phyloP scores from a whole-genome alignment of 108 stramenopile species.

The Cyclotella choctawhatcheeana region DNA sequence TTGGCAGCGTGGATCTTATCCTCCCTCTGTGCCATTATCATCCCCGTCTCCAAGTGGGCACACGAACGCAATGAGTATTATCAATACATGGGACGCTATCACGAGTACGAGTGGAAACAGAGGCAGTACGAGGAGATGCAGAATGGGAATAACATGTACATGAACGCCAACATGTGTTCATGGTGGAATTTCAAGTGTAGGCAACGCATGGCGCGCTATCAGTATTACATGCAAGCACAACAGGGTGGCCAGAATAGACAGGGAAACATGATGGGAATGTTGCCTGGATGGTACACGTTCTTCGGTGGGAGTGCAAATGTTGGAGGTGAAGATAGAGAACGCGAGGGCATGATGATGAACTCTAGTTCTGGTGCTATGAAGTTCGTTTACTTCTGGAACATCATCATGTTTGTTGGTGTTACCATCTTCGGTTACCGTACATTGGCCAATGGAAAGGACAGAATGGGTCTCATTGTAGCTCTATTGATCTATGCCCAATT shows the following conservation, averaged over 20 bases:
- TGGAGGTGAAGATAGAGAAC: conserved; percentile 34
- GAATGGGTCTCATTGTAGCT: conserved; percentile 37
- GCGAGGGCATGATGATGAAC: conserved; percentile 46
- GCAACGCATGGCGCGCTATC: conserved; percentile 19
- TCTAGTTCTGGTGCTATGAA: conserved; percentile 36
- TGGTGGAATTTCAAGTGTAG: conserved; percentile 56
- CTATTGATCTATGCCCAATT: conserved; percentile 54
- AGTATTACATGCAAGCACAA: conserved; percentile 25
- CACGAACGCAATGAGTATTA: conserved; percentile 49
- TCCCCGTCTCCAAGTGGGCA: conserved; percentile 49
- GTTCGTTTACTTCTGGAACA: conserved; percentile 60
- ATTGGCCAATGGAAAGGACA: conserved; percentile 36
- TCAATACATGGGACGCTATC: conserved; percentile 37
- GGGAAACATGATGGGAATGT: conserved; percentile 13
- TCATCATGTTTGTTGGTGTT: conserved; percentile 61
- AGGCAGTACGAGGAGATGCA: conserved; percentile 45
- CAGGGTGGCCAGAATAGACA: conserved; percentile 30
- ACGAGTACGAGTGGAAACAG: conserved; percentile 55
- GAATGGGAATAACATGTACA: conserved; percentile 33
- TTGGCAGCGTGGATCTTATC: conserved; percentile 36
- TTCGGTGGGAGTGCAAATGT: conserved; percentile 48
- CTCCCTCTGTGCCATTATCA: conserved; percentile 40
- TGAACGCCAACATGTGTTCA: conserved; percentile 37
- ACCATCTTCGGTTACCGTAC: conserved; percentile 48
- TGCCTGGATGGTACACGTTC: conserved; percentile 54